Conservation (phyloP, 2,329 filamentous ascomycete species). For the Aspergillus cejpii region DNA sequence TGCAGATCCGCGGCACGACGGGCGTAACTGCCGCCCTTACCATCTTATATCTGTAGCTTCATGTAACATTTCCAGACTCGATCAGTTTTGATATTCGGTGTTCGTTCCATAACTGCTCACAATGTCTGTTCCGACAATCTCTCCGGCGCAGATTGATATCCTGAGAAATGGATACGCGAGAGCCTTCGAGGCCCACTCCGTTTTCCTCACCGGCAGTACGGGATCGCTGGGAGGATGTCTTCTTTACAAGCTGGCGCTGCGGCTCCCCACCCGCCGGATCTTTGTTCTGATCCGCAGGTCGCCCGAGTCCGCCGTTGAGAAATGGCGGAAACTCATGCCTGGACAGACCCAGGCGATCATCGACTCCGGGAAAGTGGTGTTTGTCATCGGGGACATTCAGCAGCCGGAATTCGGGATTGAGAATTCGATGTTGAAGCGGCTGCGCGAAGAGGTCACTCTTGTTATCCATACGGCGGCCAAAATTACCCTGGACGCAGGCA, state of each 20-base stretch:
- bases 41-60: background rate
- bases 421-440: constrained; percentile 7
- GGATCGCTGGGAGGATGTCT: constrained; percentile 31
- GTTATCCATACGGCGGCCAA: constrained; percentile 31
- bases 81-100: background rate
- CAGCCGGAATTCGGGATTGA: constrained; percentile 23
- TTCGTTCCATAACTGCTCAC: background rate
- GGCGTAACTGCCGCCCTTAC: background rate
- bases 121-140: constrained; percentile 5
- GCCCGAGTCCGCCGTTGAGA: constrained; percentile 20
- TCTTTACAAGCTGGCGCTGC: constrained; percentile 29
- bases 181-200: constrained; percentile 21
- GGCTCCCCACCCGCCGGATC: constrained; percentile 29
- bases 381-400: constrained; percentile 26
- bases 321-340: constrained; percentile 28
- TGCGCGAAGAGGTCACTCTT: constrained; percentile 27
- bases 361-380: constrained; percentile 22
- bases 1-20: background rate
- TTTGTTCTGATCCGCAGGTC: constrained; percentile 25
- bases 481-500: constrained; percentile 25
- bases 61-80: background rate
- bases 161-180: constrained; percentile 23
- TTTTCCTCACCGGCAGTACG: constrained; percentile 29
- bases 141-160: constrained; percentile 15
- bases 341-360: constrained; percentile 24